phyloP scores from a whole-genome alignment of 768 basidiomycete genomes.

The Leccinum broughii region DNA sequence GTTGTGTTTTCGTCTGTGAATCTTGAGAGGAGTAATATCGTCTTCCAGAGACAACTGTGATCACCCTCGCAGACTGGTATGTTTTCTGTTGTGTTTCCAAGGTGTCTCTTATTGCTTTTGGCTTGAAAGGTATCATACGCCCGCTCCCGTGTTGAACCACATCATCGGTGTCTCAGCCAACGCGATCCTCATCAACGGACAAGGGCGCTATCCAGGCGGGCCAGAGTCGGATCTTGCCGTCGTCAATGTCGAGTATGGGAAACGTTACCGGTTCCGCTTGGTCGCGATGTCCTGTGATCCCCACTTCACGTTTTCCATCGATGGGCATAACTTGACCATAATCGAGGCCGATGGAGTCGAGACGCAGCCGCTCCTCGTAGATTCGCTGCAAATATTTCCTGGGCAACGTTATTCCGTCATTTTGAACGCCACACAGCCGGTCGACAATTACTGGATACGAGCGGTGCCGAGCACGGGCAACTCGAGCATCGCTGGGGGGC shows the following conservation, averaged over 20 bases:
- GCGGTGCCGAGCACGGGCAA: slow-evolving; percentile 18
- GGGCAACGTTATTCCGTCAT: neutral
- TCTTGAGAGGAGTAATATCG: neutral
- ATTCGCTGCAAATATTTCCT: neutral
- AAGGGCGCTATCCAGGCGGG: slow-evolving; percentile 34
- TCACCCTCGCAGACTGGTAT: slow-evolving; percentile 16
- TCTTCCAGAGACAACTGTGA: slow-evolving; percentile 24
- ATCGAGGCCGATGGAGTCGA: slow-evolving; percentile 46
- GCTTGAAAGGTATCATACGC: neutral
- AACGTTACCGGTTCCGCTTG: slow-evolving; percentile 50
- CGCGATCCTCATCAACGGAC: slow-evolving; percentile 36
- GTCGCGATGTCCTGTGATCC: slow-evolving; percentile 48
- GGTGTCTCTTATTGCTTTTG: neutral
- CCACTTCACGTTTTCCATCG: slow-evolving; percentile 46
- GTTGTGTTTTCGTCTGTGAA: neutral
- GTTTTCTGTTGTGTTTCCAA: neutral
- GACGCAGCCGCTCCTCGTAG: neutral
- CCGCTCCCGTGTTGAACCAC: neutral
- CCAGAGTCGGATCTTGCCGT: slow-evolving; percentile 39
- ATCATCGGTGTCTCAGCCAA: slow-evolving; percentile 12
- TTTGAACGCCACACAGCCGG: slow-evolving; percentile 32
- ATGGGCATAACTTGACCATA: slow-evolving; percentile 42
- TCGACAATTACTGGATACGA: slow-evolving; percentile 58
- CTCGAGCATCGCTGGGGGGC: neutral
- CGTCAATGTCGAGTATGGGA: slow-evolving; percentile 37